Conservation (phyloP, 495 filamentous ascomycete species). For the Xylaria sp. region DNA sequence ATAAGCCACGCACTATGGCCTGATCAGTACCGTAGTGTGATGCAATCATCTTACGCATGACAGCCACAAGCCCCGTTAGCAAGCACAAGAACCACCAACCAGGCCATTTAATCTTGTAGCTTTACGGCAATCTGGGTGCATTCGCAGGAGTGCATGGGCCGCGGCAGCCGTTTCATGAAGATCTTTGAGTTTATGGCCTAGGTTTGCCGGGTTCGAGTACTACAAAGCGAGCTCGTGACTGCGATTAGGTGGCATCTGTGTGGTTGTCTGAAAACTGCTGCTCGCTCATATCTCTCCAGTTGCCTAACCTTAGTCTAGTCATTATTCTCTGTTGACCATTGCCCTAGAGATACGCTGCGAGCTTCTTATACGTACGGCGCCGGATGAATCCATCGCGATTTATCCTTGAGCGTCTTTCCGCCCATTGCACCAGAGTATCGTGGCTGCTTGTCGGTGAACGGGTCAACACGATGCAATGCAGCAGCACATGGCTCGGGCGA, state of each 20-base stretch:
- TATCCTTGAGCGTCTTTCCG: too few species aligned
- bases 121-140: too few species aligned
- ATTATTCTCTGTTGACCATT: not conserved
- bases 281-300: not conserved
- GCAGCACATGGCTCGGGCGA: not conserved
- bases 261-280: not conserved
- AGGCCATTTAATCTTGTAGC: not conserved
- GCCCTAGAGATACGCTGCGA: not conserved
- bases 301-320: too few species aligned
- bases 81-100: not conserved
- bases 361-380: not conserved
- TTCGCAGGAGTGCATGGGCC: too few species aligned
- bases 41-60: not conserved
- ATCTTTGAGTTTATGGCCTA: not conserved
- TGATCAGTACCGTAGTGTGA: not conserved
- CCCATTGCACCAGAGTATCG: not conserved
- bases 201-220: too few species aligned
- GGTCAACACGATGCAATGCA: not conserved
- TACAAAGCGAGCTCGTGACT: not conserved
- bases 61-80: not conserved
- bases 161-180: too few species aligned
- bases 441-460: too few species aligned
- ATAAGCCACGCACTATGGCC: conserved; percentile 9
- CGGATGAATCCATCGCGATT: not conserved
- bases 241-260: not conserved